A percentile compares a stretch with the other conserved stretches of the same genome.
These are phyloP conservation scores for Chenopodium berlandieri DNA, from an alignment of 148 eudicot genomes.

Conservation along the genomic window DNA sequence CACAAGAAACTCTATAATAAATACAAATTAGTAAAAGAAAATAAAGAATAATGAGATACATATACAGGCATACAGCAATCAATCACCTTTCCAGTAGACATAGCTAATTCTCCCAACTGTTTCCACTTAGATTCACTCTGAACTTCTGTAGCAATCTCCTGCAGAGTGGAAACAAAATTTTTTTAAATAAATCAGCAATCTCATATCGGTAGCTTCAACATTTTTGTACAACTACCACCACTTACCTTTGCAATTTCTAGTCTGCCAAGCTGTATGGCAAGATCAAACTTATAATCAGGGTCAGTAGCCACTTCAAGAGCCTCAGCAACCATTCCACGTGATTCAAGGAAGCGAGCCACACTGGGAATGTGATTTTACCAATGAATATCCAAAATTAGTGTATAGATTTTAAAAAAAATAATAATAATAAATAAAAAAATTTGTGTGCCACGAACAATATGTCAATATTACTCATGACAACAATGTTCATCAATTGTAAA, in stretches of 20 bases:
- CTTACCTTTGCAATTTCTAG: slow-evolving; percentile 81
- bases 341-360: slow-evolving; percentile 95
- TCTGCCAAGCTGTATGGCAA: slow-evolving; percentile 92
- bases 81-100: slow-evolving; percentile 91
- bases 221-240: slow-evolving; percentile 6
- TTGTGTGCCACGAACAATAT: neutral
- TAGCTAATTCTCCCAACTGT: slow-evolving; percentile 97
- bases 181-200: slow-evolving; percentile 5
- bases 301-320: slow-evolving; percentile 98
- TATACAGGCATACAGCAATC: neutral
- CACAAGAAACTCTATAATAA: neutral
- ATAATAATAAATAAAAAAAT: neutral
- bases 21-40: neutral
- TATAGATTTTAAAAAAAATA: neutral
- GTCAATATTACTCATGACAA: neutral
- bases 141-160: slow-evolving; percentile 93
- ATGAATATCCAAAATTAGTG: neutral
- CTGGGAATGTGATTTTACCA: slow-evolving; percentile 29
- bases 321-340: slow-evolving; percentile 88
- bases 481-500: neutral
- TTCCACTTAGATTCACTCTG: slow-evolving; percentile 96
- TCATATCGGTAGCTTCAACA: slow-evolving; percentile 7
- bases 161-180: slow-evolving; percentile 9
- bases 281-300: slow-evolving; percentile 97
- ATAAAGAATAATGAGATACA: slow-evolving; percentile 11